Evolutionary conservation across 1,139 yeast genomes (phyloP), one percentile per base, ranked within the genome.

Genomic region (Yamadazyma triangularis): DNA sequence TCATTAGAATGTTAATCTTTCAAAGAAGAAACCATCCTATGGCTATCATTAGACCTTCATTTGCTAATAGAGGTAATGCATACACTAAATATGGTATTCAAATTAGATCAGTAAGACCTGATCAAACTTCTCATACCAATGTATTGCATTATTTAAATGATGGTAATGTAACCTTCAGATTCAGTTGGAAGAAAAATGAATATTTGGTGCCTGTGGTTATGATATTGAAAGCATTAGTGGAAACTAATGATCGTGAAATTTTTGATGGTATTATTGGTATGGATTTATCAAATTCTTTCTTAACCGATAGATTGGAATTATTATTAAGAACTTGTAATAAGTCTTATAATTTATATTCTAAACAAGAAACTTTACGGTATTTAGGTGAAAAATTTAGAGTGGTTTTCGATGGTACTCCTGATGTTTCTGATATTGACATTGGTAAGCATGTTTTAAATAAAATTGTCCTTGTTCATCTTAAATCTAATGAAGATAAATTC

Each of bases 11-110:
- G 97, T 77, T 93, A 58, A 88, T 91, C 67, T 96, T 91, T 13
- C 98, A 91, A 64, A 82, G 97, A 60, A 76, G 98, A 60, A 91
- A 93, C 58, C 97, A 88, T 55, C 95, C 97, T 13, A 87, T 91
- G 96, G 97, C 97, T 8, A 79, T 91, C 47, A 81, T 88, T 39
- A 87, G 99, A 65, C 94, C 96, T 21, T 84, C 95, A 12, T 91
- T 91, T 53, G 82, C 82, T 32, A 88, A 88, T 63, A 82, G 98
- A 70, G 99, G 98, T 47, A 83, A 91, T 10, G 63, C 88, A 6
- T 91, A 93, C 63, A 70, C 96, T 29, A 79, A 81, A 42, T 93
- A 63, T 47, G 99, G 98, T 78, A 77, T 91, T 38, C 97, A 89
- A 64, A 84, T 91, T 40, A 77, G 99, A 62, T 77, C 84, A 43